phyloP scores from a whole-genome alignment of 352 stramenopile genomes.

The Phytophthora palmivora region DNA sequence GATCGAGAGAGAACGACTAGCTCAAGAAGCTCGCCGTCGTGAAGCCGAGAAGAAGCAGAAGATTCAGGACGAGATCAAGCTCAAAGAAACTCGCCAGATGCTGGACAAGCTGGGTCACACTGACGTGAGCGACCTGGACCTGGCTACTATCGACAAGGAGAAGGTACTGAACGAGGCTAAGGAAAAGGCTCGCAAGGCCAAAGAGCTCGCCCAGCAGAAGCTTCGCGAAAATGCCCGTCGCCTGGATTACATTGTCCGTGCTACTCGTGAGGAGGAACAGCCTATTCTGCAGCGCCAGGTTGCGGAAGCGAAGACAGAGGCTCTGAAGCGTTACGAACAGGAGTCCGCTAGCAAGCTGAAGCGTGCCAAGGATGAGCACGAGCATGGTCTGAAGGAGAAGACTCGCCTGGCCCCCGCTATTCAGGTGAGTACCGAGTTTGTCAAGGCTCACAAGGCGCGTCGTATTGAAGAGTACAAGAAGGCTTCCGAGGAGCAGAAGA shows the following conservation, averaged over 20 bases:
- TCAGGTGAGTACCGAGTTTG: slow-evolving; percentile 75
- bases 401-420: slow-evolving; percentile 72
- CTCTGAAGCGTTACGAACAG: slow-evolving; percentile 71
- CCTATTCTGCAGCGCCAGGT: slow-evolving; percentile 90
- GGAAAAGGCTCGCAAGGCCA: slow-evolving; percentile 95
- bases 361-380: slow-evolving; percentile 87
- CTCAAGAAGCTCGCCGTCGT: slow-evolving; percentile 79
- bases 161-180: slow-evolving; percentile 93
- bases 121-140: slow-evolving; percentile 69
- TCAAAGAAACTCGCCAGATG: slow-evolving; percentile 90
- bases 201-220: slow-evolving; percentile 95
- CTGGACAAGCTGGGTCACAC: slow-evolving; percentile 82
- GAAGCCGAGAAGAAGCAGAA: slow-evolving; percentile 96
- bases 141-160: slow-evolving; percentile 83
- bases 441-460: slow-evolving; percentile 80
- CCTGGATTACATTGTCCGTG: slow-evolving; percentile 96
- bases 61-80: slow-evolving; percentile 95
- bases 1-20: slow-evolving; percentile 81
- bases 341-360: slow-evolving; percentile 87
- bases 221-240: slow-evolving; percentile 92
- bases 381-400: slow-evolving; percentile 91
- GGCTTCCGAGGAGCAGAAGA: slow-evolving; percentile 84
- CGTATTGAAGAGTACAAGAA: slow-evolving; percentile 90
- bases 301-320: slow-evolving; percentile 79
- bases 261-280: slow-evolving; percentile 96